Evolutionary conservation across 768 basidiomycete species (phyloP), one percentile per base, ranked within the genome.

Genomic region (Royoungia palumana): DNA sequence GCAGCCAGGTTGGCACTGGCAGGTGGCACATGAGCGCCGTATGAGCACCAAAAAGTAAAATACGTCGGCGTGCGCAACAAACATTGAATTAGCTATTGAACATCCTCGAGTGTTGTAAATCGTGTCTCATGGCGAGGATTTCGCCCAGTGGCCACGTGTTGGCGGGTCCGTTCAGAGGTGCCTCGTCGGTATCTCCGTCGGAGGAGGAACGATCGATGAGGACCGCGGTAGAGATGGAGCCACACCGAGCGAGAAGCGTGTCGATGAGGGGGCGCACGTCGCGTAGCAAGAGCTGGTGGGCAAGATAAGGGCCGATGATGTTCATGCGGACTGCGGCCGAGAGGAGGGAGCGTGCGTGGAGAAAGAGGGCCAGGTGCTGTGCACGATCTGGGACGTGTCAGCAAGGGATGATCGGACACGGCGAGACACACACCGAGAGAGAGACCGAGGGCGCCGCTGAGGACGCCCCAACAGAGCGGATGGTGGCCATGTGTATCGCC

Each of bases 61-160:
- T n/a, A 30, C 21, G 41, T n/a, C 39, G 44, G 37, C 28, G 36
- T 10, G 25, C 11, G 5, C 30, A 14, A 28, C 19, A 21, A 10
- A 51, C 25, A 43, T 50, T 14, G n/a, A 14, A 20, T 49, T 47
- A 87, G 70, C 87, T 89, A 70, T 99, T 99, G 76, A 99, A 99
- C 55, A 98, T 92, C 51, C 94, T 79, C 37, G 92, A 94, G 70
- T 98, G 95, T 67, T 94, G 90, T 60, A 93, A 70, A 70, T 97
- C 95, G 67, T 99, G 96, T 50, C 96, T 76, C 35, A 82, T 80
- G 30, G 87, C 83, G 24, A 98, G 75, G 35, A 98, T 87, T 70
- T 99, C 96, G 16, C 94, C 94, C 17, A 99, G 67, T 1, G 95
- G 96, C 95, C 95, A 98, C 14, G 91, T 97, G 59, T 84, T 93